Evolutionary conservation across 2,329 filamentous ascomycete species (phyloP).

Genomic region (Knufia petricola): DNA sequence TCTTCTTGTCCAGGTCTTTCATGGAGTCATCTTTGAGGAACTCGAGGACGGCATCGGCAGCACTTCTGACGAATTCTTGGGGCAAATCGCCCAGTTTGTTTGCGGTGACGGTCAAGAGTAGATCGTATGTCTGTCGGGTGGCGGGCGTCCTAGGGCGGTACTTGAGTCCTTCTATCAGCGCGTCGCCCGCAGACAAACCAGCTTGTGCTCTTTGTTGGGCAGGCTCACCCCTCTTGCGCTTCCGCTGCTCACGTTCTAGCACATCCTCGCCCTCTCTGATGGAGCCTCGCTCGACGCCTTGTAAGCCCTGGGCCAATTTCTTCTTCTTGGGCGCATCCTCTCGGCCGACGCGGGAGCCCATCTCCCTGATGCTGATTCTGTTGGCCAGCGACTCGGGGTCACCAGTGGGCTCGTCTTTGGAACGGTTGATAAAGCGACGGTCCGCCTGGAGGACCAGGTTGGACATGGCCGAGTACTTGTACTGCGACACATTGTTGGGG

Average conservation of each 20-base stretch:
- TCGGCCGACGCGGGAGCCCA: conserved; percentile 75
- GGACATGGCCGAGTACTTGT: conserved; percentile 99
- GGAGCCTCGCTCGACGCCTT: conserved; percentile 63
- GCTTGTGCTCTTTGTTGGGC: conserved; percentile 62
- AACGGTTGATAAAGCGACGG: conserved; percentile 84
- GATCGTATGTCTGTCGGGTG: conserved; percentile 84
- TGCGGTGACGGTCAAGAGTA: conserved; percentile 85
- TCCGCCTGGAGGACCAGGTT: conserved; percentile 99
- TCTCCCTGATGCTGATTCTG: conserved; percentile 84
- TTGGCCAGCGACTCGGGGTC: conserved; percentile 96
- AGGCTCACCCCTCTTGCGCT: conserved; percentile 67
- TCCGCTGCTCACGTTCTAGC: conserved; percentile 71
- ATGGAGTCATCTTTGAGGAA: conserved; percentile 88
- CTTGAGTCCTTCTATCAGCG: conserved; percentile 79
- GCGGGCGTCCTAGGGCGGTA: conserved; percentile 87
- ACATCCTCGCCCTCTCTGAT: conserved; percentile 76
- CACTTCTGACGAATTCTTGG: conserved; percentile 83
- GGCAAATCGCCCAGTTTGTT: conserved; percentile 85
- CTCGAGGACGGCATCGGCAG: conserved; percentile 83
- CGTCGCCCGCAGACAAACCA: conserved; percentile 73
- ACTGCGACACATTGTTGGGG: conserved; percentile 74
- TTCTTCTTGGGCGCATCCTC: conserved; percentile 74
- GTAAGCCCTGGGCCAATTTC: conserved; percentile 56
- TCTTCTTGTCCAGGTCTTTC: conserved; percentile 98
- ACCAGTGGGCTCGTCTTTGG: conserved; percentile 88